A percentile compares a stretch with the other conserved stretches of the same genome.
These are phyloP conservation scores for Colletotrichum kahawae DNA, from an alignment of 2,329 filamentous ascomycete genomes.

Conservation along the genomic window DNA sequence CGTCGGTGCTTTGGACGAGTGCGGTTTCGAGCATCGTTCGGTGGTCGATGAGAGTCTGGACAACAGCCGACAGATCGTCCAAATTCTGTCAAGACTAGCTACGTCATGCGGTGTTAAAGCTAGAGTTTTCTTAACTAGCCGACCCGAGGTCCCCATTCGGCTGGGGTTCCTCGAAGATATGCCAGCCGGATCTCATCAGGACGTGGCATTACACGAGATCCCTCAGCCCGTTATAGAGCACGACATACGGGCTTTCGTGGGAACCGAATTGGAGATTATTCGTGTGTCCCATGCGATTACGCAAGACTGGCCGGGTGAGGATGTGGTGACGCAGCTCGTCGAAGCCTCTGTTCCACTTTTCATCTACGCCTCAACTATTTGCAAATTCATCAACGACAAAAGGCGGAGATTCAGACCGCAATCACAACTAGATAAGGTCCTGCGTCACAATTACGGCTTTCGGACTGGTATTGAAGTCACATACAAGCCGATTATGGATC, in stretches of 20 bases:
- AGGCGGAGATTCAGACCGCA: neutral
- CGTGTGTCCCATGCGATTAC: neutral
- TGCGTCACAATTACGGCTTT: fast-evolving
- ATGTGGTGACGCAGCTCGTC: neutral
- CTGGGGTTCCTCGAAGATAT: neutral
- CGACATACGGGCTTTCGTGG: neutral
- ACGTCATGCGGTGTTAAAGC: neutral
- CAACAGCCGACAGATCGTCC: neutral
- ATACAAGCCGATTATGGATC: neutral
- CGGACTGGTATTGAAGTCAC: neutral
- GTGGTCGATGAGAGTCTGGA: neutral
- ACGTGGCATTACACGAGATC: neutral
- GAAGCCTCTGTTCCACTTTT: neutral
- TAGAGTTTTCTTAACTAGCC: neutral
- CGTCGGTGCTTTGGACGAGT: neutral
- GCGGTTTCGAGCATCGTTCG: neutral
- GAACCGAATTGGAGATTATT: fast-evolving
- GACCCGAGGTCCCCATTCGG: neutral
- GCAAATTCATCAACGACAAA: neutral
- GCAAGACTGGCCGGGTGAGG: neutral
- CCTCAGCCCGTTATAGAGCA: neutral
- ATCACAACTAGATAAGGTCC: neutral
- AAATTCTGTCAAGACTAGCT: fast-evolving
- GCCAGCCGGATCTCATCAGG: neutral
- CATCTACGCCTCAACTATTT: neutral